Base-by-base conservation (phyloP, 345 rosid genomes). In the Populus deltoides region DNA sequence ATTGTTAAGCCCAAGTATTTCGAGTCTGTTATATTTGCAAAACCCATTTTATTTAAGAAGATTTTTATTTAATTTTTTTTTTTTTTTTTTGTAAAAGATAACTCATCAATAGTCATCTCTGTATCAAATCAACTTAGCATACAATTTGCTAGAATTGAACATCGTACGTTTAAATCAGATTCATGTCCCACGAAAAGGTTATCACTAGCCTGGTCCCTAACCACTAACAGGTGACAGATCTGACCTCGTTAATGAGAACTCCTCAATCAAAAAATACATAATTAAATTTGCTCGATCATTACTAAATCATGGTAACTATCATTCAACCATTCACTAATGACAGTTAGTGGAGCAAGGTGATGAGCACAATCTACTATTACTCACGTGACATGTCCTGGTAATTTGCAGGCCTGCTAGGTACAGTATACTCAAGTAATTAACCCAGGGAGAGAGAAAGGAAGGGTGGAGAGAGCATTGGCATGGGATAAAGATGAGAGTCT, bases 401-500 rank as follows among this genome's bases (percentile, higher is more conserved):
- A 16, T 55, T 8, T 22, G 10, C 25, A 55, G 71, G 17, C 49
- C n/a, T 22, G 71, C 24, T 6, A 4, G 45, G 25, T 45, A 18
- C 45, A 68, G 15, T 7, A 8, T 31, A 11, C 39, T 22, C 1
- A 22, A 38, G 24, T 10, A 6, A 9, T 4, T n/a, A 12, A 51
- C 53, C 20, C 35, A 27, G 24, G 65, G 66, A 68, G 62, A 61
- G 31, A 73, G 55, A 70, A 71, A 51, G 73, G 63, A 18, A 75
- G 71, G 29, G 73, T 25, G 79, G 24, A 69, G 43, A 27, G 29
- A 25, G 73, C 36, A 0, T 22, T 27, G 79, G 72, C 86, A 86
- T 81, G 86, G 85, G 83, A 84, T 72, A 78, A 84, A 84, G 80
- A 80, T 83, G 82, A 31, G 41, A 29, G 69, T 47, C 85, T 78